Evolutionary conservation across 805 yeast genomes (phyloP).

Genomic region (Candida ovalis): DNA sequence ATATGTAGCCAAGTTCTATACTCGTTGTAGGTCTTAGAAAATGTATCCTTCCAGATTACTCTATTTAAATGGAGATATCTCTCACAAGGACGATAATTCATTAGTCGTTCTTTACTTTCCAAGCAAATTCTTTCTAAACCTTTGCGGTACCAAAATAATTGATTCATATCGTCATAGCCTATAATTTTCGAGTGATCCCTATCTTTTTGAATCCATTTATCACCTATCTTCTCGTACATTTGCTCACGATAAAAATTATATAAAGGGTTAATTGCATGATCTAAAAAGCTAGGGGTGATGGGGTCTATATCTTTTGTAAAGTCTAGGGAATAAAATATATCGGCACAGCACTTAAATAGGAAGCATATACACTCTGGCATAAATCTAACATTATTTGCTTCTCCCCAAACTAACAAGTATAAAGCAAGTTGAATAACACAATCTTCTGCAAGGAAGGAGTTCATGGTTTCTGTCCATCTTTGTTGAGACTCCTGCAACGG

Average conservation of each 20-base stretch:
- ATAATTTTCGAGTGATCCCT: slow-evolving; percentile 65
- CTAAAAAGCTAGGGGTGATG: slow-evolving; percentile 44
- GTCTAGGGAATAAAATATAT: slow-evolving; percentile 51
- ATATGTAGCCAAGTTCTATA: slow-evolving; percentile 75
- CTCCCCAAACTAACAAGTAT: slow-evolving; percentile 83
- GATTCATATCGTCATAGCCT: slow-evolving; percentile 91
- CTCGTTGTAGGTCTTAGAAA: slow-evolving; percentile 73
- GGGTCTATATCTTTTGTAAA: slow-evolving; percentile 31
- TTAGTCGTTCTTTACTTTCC: slow-evolving; percentile 39
- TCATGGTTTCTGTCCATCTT: slow-evolving; percentile 52
- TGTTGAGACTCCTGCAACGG: slow-evolving; percentile 41
- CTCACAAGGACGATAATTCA: slow-evolving; percentile 51
- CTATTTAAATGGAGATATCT: slow-evolving; percentile 52
- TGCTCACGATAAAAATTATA: slow-evolving; percentile 59
- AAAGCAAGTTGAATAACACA: slow-evolving; percentile 61
- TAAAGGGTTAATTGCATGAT: slow-evolving; percentile 71
- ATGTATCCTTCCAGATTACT: slow-evolving; percentile 63
- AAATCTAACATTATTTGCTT: slow-evolving; percentile 78
- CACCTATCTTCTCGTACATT: slow-evolving; percentile 42
- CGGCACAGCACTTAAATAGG: slow-evolving; percentile 76
- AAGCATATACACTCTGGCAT: slow-evolving; percentile 90
- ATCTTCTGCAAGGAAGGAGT: slow-evolving; percentile 45
- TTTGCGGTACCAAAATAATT: slow-evolving; percentile 76
- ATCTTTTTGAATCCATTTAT: slow-evolving; percentile 43
- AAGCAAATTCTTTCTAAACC: slow-evolving; percentile 59